phyloP scores from a whole-genome alignment of 2,329 filamentous ascomycete species.

The Rutstroemia sp. region DNA sequence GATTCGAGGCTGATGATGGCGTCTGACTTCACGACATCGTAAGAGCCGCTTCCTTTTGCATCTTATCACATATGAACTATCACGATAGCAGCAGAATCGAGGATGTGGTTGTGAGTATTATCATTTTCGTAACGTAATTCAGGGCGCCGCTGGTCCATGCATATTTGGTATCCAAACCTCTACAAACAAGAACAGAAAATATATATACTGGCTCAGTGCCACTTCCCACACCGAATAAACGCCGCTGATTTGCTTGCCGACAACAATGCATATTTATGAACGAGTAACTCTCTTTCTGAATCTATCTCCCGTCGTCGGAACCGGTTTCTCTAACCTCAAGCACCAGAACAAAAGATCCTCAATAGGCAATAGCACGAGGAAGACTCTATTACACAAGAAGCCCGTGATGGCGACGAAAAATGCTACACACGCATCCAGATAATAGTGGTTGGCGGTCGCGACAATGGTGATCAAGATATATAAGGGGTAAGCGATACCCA shows the following conservation, averaged over 20 bases:
- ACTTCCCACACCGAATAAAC: background rate
- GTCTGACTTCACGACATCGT: no score
- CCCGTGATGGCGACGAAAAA: conserved; percentile 39
- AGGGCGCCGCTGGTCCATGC: background rate
- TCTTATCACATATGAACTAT: no score
- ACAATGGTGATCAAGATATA: conserved; percentile 43
- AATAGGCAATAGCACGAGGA: conserved; percentile 41
- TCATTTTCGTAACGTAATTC: background rate
- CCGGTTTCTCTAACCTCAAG: conserved; percentile 42
- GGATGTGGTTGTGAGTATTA: background rate
- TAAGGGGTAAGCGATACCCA: conserved; percentile 38
- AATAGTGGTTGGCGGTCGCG: conserved; percentile 48
- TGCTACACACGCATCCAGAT: conserved; percentile 42
- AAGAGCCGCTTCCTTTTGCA: no score
- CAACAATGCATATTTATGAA: background rate
- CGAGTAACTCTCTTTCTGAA: conserved; percentile 1
- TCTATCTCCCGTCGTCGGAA: conserved; percentile 39
- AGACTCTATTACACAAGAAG: conserved; percentile 40
- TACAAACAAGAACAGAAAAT: no score
- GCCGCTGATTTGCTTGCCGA: background rate
- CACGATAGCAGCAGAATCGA: no score
- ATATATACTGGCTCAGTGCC: no score
- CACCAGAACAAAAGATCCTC: conserved; percentile 42
- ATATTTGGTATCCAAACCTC: background rate
- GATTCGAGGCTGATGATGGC: no score